These are phyloP conservation scores for Coffea eugenioides DNA, from an alignment of 257 asterid species.

Conservation along the genomic window DNA sequence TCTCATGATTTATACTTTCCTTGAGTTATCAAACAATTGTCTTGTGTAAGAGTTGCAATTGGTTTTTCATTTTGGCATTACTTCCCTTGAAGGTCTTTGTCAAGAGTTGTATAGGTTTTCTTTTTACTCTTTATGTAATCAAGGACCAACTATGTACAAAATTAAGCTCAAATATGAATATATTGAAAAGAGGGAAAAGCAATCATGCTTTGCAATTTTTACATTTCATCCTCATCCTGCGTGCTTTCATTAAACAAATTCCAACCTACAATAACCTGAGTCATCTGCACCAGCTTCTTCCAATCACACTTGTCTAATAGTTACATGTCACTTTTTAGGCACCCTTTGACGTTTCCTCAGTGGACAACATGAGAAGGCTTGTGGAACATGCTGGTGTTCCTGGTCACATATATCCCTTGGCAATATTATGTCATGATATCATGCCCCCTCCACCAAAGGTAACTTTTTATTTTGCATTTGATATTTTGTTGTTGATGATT, in stretches of 20 bases:
- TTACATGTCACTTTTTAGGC: slow-evolving; percentile 42
- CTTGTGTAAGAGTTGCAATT: neutral
- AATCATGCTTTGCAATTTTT: neutral
- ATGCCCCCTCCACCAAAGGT: slow-evolving; percentile 93
- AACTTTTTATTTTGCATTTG: neutral
- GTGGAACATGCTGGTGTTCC: slow-evolving; percentile 74
- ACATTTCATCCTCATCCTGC: neutral
- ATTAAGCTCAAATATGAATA: neutral
- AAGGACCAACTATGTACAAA: neutral
- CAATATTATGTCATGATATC: slow-evolving; percentile 66
- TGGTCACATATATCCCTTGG: slow-evolving; percentile 72
- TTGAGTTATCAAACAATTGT: neutral
- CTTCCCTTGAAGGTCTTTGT: neutral
- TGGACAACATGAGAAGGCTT: slow-evolving; percentile 87
- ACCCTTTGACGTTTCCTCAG: slow-evolving; percentile 68
- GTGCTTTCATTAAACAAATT: neutral
- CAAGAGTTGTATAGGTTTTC: neutral
- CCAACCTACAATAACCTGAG: neutral
- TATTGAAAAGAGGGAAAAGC: no score
- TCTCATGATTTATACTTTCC: neutral
- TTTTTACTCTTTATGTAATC: neutral
- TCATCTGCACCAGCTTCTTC: neutral
- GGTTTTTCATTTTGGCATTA: neutral
- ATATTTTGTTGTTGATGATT: slow-evolving; percentile 2
- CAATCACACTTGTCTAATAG: neutral